A percentile compares a stretch with the other conserved stretches of the same genome.
Conservation (phyloP, 371 early-diverging fungal species). For the Sporodiniella umbellata region DNA sequence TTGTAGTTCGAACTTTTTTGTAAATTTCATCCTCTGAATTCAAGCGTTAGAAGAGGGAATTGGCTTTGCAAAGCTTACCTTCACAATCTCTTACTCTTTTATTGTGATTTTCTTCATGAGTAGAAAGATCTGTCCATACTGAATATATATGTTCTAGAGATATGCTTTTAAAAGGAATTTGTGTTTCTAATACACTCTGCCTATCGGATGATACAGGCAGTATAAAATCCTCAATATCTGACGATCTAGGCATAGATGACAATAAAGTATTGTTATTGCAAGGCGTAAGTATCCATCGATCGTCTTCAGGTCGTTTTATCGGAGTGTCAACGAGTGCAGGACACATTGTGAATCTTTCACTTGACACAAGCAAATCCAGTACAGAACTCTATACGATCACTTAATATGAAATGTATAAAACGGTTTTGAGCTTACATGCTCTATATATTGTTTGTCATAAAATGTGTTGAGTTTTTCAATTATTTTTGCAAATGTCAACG, state of each 20-base stretch:
- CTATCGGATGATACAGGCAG: neutral
- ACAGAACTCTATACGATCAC: conserved; percentile 9
- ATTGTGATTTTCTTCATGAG: neutral
- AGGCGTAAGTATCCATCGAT: conserved; percentile 7
- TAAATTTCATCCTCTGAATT: conserved; percentile 1
- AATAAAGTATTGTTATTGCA: neutral
- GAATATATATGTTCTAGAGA: conserved; percentile 22
- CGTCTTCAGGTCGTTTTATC: conserved; percentile 13
- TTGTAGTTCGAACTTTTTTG: conserved; percentile 10
- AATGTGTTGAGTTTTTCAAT: neutral
- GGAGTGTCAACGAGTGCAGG: conserved; percentile 8
- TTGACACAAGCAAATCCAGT: conserved; percentile 23
- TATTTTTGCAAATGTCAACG: conserved; percentile 5
- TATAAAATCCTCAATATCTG: conserved; percentile 4
- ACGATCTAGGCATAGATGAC: neutral
- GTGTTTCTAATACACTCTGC: neutral
- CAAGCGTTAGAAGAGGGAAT: neutral
- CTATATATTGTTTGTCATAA: conserved; percentile 2
- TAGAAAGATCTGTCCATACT: conserved; percentile 5
- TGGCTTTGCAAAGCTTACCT: neutral
- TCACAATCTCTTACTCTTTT: conserved; percentile 2
- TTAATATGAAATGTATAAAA: neutral
- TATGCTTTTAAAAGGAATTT: conserved; percentile 1
- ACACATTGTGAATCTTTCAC: conserved; percentile 19
- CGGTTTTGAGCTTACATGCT: conserved; percentile 2